Percentiles rank a stretch among this genome's conserved stretches.
phyloP scores from a whole-genome alignment of 306 rosid genomes.

The Cicer chorassanicum region DNA sequence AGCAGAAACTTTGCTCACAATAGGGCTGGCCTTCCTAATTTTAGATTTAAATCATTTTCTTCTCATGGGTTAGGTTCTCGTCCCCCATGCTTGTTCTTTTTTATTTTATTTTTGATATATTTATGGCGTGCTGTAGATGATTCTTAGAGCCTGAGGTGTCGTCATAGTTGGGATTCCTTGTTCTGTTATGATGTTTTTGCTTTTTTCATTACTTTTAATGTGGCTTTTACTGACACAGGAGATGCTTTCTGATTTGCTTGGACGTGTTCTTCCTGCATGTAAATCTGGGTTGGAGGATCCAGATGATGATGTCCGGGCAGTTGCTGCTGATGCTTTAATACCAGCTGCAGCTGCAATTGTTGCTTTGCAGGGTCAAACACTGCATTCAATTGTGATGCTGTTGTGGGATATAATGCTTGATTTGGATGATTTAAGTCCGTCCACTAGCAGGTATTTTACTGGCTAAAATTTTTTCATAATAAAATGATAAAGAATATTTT shows the following conservation, averaged over 20 bases:
- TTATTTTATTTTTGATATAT: too few relatives aligned
- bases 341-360: slow-evolving; percentile 90
- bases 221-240: slow-evolving; percentile 62
- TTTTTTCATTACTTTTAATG: slow-evolving; percentile 35
- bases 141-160: too few relatives aligned
- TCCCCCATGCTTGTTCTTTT: background rate
- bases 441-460: slow-evolving; percentile 86
- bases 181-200: too few relatives aligned
- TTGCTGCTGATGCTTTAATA: slow-evolving; percentile 97
- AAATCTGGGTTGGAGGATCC: slow-evolving; percentile 96
- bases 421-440: slow-evolving; percentile 98
- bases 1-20: background rate
- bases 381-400: slow-evolving; percentile 88
- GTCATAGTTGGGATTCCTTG: too few relatives aligned
- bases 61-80: background rate
- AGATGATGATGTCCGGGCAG: slow-evolving; percentile 98
- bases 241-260: slow-evolving; percentile 88
- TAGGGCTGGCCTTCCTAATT: background rate
- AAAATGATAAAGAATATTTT: background rate
- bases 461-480: background rate
- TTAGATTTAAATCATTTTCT: background rate
- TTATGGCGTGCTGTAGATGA: too few relatives aligned
- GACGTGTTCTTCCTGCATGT: slow-evolving; percentile 86
- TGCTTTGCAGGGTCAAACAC: slow-evolving; percentile 69
- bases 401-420: slow-evolving; percentile 97